These are phyloP conservation scores for Xylaria hypoxylon DNA, from an alignment of 2,329 filamentous ascomycete species.

Conservation along the genomic window DNA sequence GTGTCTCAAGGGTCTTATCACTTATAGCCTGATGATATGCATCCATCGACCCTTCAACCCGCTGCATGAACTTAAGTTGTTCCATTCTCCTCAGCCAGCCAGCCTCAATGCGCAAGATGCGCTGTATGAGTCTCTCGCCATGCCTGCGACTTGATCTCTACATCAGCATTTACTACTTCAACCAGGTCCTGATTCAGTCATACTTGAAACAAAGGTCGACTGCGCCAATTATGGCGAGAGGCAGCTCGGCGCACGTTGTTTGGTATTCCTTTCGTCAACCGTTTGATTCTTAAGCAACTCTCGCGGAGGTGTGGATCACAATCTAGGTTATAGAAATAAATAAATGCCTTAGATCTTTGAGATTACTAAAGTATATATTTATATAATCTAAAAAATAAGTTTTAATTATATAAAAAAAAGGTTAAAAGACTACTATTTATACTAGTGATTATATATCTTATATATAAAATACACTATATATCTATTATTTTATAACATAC, in stretches of 20 bases:
- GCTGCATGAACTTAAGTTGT: conserved; percentile 8
- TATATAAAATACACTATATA: too few relatives aligned
- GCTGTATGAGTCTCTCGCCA: conserved; percentile 11
- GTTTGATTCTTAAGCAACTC: neutral
- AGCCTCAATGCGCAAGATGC: neutral
- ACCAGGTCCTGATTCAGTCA: neutral
- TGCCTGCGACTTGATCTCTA: conserved; percentile 4
- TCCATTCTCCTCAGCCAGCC: conserved; percentile 1
- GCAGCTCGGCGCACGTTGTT: conserved; percentile 9
- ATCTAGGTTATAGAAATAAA: too few relatives aligned
- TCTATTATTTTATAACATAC: too few relatives aligned
- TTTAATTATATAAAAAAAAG: too few relatives aligned
- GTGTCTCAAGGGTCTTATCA: neutral
- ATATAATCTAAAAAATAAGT: too few relatives aligned
- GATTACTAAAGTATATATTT: too few relatives aligned
- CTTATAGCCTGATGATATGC: neutral
- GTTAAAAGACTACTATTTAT: too few relatives aligned
- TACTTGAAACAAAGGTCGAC: conserved; percentile 14
- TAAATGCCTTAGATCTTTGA: too few relatives aligned
- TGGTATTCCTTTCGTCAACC: neutral
- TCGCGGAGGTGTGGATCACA: too few relatives aligned
- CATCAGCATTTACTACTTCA: neutral
- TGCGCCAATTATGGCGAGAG: conserved; percentile 8
- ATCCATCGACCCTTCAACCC: neutral
- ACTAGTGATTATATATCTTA: too few relatives aligned